A percentile compares a stretch with the other conserved stretches of the same genome.
Conservation (phyloP, 2,329 filamentous ascomycete species). For the Clarireedia hainanense region DNA sequence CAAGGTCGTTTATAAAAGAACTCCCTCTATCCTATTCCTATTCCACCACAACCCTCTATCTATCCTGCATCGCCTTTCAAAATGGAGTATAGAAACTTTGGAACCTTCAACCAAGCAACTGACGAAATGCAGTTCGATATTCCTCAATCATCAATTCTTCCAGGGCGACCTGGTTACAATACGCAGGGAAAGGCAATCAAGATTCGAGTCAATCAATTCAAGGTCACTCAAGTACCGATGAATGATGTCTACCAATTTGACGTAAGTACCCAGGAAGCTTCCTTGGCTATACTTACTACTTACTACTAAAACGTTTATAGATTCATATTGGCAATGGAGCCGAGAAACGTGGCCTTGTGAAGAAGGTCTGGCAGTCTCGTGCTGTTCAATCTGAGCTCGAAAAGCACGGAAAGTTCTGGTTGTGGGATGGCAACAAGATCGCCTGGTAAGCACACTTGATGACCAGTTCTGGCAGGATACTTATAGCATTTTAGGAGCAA, state of each 20-base stretch:
- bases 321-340: conserved; percentile 55
- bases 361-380: conserved; percentile 67
- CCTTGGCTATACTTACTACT: background rate
- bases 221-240: conserved; percentile 52
- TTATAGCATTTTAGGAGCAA: conserved; percentile 33
- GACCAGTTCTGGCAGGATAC: conserved; percentile 1
- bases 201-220: conserved; percentile 66
- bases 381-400: conserved; percentile 48
- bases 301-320: conserved; percentile 33
- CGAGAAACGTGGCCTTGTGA: conserved; percentile 57
- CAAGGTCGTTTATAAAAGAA: background rate
- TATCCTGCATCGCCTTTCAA: conserved; percentile 12
- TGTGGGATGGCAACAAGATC: conserved; percentile 78
- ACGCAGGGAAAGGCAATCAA: conserved; percentile 45
- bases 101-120: conserved; percentile 18
- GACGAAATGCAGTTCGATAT: conserved; percentile 15
- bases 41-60: background rate
- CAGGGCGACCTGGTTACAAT: conserved; percentile 49
- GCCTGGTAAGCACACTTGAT: conserved; percentile 58
- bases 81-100: conserved; percentile 26
- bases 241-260: conserved; percentile 75
- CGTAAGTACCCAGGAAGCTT: conserved; percentile 43
- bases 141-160: conserved; percentile 14
- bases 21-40: background rate
- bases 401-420: conserved; percentile 43